Evolutionary conservation across 768 basidiomycete genomes (phyloP).

Genomic region (Lactarius indigo): DNA sequence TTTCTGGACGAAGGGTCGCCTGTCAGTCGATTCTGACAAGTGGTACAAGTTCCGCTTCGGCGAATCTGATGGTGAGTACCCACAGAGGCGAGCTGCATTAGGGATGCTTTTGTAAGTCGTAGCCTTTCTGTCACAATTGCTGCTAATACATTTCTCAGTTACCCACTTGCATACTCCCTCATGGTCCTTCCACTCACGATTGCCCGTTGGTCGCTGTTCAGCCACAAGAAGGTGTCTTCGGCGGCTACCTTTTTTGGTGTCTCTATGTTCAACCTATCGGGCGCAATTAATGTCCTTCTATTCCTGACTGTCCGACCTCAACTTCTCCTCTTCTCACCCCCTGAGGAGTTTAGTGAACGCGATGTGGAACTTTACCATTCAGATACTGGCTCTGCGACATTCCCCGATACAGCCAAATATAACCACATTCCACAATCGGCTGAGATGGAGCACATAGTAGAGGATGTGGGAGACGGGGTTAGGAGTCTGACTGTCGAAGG

Average conservation of each 20-base stretch:
- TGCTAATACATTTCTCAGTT: slow-evolving; percentile 28
- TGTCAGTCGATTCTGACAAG: slow-evolving; percentile 30
- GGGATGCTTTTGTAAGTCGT: slow-evolving; percentile 31
- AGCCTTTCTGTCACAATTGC: neutral
- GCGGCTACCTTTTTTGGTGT: slow-evolving; percentile 35
- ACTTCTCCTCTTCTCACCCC: slow-evolving; percentile 32
- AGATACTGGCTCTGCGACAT: neutral
- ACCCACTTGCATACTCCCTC: slow-evolving; percentile 39
- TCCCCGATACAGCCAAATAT: neutral
- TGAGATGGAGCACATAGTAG: neutral
- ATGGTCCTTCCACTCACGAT: slow-evolving; percentile 40
- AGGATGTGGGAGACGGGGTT: neutral
- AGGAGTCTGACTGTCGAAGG: neutral
- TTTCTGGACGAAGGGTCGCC: slow-evolving; percentile 36
- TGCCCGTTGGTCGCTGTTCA: slow-evolving; percentile 40
- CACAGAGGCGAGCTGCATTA: slow-evolving; percentile 14
- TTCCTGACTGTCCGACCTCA: slow-evolving; percentile 37
- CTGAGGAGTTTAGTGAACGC: neutral
- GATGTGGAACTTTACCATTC: neutral
- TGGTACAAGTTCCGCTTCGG: slow-evolving; percentile 36
- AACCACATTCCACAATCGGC: neutral
- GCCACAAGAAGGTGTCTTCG: slow-evolving; percentile 26
- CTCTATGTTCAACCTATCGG: slow-evolving; percentile 37
- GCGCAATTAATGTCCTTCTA: slow-evolving; percentile 40
- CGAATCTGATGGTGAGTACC: slow-evolving; percentile 5